Evolutionary conservation across 768 basidiomycete genomes (phyloP), one percentile per base, ranked within the genome.

Genomic region (Phlebiopsis flavidoalba): DNA sequence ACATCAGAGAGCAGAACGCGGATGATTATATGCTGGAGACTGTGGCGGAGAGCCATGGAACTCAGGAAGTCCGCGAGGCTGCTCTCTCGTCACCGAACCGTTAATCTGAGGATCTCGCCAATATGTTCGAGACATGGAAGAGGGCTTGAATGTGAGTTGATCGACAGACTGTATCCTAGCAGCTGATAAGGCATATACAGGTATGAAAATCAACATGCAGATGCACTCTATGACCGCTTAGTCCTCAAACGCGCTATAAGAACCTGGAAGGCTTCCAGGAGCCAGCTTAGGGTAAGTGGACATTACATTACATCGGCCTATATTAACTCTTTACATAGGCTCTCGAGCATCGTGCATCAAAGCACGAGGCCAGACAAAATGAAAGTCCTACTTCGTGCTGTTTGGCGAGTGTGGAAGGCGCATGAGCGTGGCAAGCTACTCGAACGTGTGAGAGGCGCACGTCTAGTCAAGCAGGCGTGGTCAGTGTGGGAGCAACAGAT

Each of bases 321-420:
- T 24, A 40, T 57, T 66, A n/a, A 66, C 8, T 36, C 50, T 35
- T 49, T 43, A 15, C 26, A 17, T 64, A 92, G 91, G 68, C 62
- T 19, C 72, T 85, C 70, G 82, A 86, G 66, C 76, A 67, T 58
- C 82, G 82, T 31, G 88, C 83, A 11, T 71, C 75, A 60, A 88
- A 83, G 59, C 80, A 86, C 66, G 58, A 83, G 12, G 74, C 75
- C 50, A 77, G 84, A 48, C 85, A 83, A 66, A 83, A 89, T 58
- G 76, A 76, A n/a, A 57, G 74, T 85, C 14, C 76, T 88, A 21
- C 60, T 89, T 33, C 79, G 80, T 49, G 87, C 84, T 31, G 74
- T 87, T 50, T 72, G 79, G 65, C 77, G 84, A 51, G 80, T 89
- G 3, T 88, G 88, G 88, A 86, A 81, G 65, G 85, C 88, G 21